phyloP scores from a whole-genome alignment of 192 early-diverging fungal species.

The Backusella australiensis region DNA sequence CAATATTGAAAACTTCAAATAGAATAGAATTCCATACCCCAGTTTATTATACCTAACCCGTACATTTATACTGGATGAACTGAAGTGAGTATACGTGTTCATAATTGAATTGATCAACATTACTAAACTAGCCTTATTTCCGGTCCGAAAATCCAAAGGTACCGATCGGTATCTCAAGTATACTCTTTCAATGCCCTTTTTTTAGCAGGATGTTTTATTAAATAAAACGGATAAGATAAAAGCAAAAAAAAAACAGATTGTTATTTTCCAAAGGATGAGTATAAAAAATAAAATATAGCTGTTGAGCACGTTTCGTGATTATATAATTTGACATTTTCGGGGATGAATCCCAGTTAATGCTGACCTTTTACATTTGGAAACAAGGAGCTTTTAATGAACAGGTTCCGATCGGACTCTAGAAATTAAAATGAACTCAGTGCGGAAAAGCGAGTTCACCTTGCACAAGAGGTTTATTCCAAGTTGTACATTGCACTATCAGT shows the following conservation, averaged over 20 bases:
- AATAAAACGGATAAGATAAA: not conserved
- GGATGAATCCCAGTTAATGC: not conserved
- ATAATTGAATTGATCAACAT: no score
- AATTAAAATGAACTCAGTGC: not conserved
- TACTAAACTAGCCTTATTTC: no score
- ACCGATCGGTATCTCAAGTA: not conserved
- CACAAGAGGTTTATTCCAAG: not conserved
- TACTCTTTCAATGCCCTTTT: not conserved
- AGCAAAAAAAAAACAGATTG: not conserved
- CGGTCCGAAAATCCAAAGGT: no score
- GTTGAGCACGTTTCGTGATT: no score
- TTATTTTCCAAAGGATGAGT: not conserved
- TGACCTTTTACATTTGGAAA: not conserved
- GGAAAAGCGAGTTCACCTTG: not conserved
- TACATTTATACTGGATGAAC: no score
- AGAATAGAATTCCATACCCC: no score
- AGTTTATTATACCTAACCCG: no score
- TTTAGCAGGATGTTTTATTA: not conserved
- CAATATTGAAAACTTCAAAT: no score
- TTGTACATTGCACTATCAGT: constrained; percentile 1
- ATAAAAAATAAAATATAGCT: not conserved
- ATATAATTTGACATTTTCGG: not conserved
- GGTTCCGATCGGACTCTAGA: not conserved
- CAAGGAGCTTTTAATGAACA: not conserved
- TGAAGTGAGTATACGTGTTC: no score